These are phyloP conservation scores for Lycium ferocissimum DNA, from an alignment of 257 asterid genomes.

Conservation along the genomic window DNA sequence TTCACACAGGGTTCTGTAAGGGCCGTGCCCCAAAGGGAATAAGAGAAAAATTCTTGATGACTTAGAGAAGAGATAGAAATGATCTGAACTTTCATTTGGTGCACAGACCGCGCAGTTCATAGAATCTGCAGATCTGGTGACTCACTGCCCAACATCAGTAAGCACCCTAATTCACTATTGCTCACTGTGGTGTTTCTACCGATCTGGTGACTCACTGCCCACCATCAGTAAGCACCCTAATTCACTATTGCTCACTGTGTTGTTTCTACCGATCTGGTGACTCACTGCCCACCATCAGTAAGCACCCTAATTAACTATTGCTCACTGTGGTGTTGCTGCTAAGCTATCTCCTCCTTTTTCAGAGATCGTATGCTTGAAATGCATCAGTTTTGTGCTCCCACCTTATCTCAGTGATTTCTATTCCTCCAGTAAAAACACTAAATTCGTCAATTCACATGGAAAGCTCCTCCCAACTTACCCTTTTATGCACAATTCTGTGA, in stretches of 20 bases:
- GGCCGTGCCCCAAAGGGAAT: neutral
- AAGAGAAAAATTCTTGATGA: neutral
- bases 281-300: neutral
- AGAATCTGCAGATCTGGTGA: too few relatives aligned
- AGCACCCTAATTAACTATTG: neutral
- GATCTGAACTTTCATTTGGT: neutral
- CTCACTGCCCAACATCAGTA: too few relatives aligned
- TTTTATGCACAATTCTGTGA: neutral
- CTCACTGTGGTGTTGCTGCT: neutral
- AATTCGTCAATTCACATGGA: neutral
- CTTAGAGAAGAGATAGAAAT: neutral
- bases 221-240: neutral
- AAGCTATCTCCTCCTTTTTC: neutral
- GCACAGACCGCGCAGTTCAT: neutral
- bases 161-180: too few relatives aligned
- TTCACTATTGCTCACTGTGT: neutral
- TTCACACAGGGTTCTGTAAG: neutral
- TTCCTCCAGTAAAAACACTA: neutral
- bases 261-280: neutral
- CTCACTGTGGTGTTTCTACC: too few relatives aligned
- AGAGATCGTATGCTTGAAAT: neutral
- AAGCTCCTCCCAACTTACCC: neutral
- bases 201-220: slow-evolving; percentile 4
- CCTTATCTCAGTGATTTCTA: neutral
- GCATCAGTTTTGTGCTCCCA: neutral